These are phyloP conservation scores for Debaryomycetaceae sp. DNA, from an alignment of 1,139 yeast genomes.

Conservation along the genomic window DNA sequence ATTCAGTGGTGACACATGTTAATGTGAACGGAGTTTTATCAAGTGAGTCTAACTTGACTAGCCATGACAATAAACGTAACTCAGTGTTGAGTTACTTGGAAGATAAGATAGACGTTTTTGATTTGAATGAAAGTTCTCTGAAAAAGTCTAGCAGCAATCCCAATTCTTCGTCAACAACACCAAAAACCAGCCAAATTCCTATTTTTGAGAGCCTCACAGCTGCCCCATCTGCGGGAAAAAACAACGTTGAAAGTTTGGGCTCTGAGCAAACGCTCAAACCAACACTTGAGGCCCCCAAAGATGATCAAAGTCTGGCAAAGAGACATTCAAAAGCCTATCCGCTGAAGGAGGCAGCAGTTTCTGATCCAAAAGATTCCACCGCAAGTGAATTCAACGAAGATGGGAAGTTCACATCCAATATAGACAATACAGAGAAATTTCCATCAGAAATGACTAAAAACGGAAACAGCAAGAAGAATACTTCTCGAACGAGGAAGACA, in stretches of 20 bases:
- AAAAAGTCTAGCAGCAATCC: conserved; percentile 5
- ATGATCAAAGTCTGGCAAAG: background rate
- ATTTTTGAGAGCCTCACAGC: conserved; percentile 20
- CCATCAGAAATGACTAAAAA: background rate
- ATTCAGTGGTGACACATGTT: conserved; percentile 44
- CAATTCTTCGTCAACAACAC: conserved; percentile 14
- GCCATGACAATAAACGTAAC: conserved; percentile 33
- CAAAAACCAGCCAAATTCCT: conserved; percentile 29
- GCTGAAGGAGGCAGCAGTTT: background rate
- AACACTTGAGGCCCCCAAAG: background rate
- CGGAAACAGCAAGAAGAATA: background rate
- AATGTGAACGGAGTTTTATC: conserved; percentile 48
- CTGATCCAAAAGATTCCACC: background rate
- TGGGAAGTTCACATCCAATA: background rate
- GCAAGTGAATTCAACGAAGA: background rate
- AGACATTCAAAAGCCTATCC: background rate
- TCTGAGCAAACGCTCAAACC: background rate
- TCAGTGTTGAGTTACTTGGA: conserved; percentile 46
- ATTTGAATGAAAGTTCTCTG: conserved; percentile 28
- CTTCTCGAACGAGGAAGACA: background rate
- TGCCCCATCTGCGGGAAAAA: conserved; percentile 10
- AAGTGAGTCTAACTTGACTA: conserved; percentile 23
- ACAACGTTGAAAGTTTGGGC: conserved; percentile 1
- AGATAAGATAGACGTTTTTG: conserved; percentile 45
- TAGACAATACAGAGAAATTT: background rate